Percentiles rank a stretch among this genome's conserved stretches.
Evolutionary conservation across 2,329 filamentous ascomycete genomes (phyloP).

Genomic region (Colletotrichum eremochloae): DNA sequence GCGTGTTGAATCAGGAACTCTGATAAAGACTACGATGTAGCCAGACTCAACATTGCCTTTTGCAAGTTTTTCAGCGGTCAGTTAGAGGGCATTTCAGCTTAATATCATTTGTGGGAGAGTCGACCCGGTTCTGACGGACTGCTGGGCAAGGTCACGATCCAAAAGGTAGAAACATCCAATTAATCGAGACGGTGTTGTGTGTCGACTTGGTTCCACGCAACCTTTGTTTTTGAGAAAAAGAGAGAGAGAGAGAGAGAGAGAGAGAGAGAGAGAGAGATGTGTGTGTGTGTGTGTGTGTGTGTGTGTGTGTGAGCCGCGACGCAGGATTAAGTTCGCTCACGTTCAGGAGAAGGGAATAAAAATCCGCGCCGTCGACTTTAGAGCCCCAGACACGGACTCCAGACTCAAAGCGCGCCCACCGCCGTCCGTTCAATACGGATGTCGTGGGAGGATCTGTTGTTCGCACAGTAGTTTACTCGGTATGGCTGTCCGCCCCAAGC

Average conservation of each 20-base stretch:
- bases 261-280: background rate
- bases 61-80: background rate
- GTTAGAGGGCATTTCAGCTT: background rate
- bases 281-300: no score
- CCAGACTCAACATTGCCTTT: background rate
- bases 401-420: background rate
- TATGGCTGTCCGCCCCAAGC: background rate
- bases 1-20: background rate
- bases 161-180: background rate
- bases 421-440: conserved; percentile 6
- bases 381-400: background rate
- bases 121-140: background rate
- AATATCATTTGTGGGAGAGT: background rate
- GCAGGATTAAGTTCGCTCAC: conserved; percentile 10
- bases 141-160: background rate
- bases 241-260: background rate
- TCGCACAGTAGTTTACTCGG: background rate
- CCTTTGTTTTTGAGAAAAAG: background rate
- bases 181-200: background rate
- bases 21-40: background rate
- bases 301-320: background rate
- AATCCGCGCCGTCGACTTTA: background rate
- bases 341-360: background rate
- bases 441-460: background rate
- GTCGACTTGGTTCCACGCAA: background rate